Base-by-base conservation (phyloP, 2,329 filamentous ascomycete genomes). In the Cercospora sp. region DNA sequence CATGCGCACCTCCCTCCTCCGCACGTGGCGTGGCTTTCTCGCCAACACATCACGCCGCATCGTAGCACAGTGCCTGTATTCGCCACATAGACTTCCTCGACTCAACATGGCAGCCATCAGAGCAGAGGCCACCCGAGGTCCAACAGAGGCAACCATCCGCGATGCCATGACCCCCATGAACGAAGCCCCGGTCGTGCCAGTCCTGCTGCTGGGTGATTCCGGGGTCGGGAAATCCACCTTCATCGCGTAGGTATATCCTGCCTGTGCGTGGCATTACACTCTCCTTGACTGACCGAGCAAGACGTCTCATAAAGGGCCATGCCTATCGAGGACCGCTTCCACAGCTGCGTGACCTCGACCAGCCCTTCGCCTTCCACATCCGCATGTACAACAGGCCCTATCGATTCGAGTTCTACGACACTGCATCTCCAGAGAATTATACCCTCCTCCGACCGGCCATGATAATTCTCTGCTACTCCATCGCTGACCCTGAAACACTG, bases 221-320 rank as follows among this genome's bases (percentile, higher is more conserved):
- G 86, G 84, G 61, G 86, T 87, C 57, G 87, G 87, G 66, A 89
- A 89, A 78, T 87, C 87, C 61, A 87, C 86, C 9, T 89, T 89
- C 70, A 77, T 89, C 69, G 86, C 87, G 85, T 88, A 80, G 77
- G 86, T 84, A 63, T 30, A 57, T 53, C 59, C 20, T 4, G 26
- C 13, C 2, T 6, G 23, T 10, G 45, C 45, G 45, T 55, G 28
- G 30, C 28, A 3, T 7, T 33, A 12, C 60, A 53, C 60, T 18
- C 60, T 45, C 31, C 28, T 18, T n/a, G n/a, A 71, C 68, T 57
- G 36, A 61, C 57, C 7, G 10, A 51, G 57, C 18, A 60, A 77
- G 70, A 26, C 76, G 73, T 31, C 64, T 78, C n/a, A 75, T 75
- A 42, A 71, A 75, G 9, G 73, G 79, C 16, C 76, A 77, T 36